phyloP scores from a whole-genome alignment of 2,329 filamentous ascomycete genomes.

The Colletotrichum higginsianum region DNA sequence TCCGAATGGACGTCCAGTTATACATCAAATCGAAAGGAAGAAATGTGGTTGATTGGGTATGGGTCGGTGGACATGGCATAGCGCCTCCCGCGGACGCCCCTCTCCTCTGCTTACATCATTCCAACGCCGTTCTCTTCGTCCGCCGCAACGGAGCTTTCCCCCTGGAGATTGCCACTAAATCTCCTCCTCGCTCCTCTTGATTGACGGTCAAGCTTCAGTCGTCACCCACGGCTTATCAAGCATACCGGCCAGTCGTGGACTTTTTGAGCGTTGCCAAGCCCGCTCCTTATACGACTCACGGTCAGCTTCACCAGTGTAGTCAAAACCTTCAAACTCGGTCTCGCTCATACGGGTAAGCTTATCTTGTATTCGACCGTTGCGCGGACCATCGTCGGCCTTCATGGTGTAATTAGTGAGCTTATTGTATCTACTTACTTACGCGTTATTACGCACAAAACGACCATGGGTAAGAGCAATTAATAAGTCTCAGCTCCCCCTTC shows the following conservation, averaged over 20 bases:
- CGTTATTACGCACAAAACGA: neutral
- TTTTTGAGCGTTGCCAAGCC: constrained; percentile 24
- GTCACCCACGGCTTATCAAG: constrained; percentile 25
- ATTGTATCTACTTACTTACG: no score
- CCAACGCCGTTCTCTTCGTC: constrained; percentile 21
- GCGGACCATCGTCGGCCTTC: neutral
- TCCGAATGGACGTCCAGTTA: no score
- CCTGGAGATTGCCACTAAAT: constrained; percentile 5
- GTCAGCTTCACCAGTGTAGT: neutral
- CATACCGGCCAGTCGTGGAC: constrained; percentile 12
- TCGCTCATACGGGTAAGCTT: no score
- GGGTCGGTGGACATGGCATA: neutral
- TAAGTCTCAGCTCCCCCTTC: constrained; percentile 12
- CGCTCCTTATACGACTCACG: constrained; percentile 12
- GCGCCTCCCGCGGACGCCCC: no score
- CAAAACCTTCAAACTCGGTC: no score
- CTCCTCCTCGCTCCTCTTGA: neutral
- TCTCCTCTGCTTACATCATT: neutral
- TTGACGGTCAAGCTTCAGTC: neutral
- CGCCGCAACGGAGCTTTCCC: constrained; percentile 21
- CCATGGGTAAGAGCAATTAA: neutral
- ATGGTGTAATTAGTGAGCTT: neutral
- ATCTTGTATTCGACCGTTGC: neutral
- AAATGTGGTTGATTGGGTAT: neutral
- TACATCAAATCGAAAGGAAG: neutral